Evolutionary conservation across 192 early-diverging fungal genomes (phyloP), one percentile per base, ranked within the genome.

Genomic region (Jimgerdemannia flammicorona): DNA sequence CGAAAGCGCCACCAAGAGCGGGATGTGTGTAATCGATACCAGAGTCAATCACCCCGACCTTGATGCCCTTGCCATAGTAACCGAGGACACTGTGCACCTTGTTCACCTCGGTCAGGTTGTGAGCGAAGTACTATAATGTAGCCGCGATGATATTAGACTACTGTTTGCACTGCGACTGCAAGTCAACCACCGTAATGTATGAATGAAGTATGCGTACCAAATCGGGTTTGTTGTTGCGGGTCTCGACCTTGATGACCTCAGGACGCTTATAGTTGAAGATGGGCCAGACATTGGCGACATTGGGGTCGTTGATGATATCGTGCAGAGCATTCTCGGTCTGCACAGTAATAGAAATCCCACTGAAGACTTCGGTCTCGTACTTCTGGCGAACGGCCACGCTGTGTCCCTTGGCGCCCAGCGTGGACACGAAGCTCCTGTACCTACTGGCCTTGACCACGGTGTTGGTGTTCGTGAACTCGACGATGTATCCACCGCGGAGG

Each of bases 11-110:
- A 49, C 93, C 91, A 17, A 92, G 83, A 41, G 90, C 88, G 7
- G 87, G 87, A 70, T 93, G 91, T 8, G 29, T 82, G 72, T 91
- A 90, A 73, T 91, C 89, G n/a, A 91, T 81, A 78, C 92, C 91
- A 18, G 84, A 87, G 80, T 93, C 92, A 40, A 93, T 72, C 70
- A 94, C 78, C 69, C 90, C 91, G 63, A 94, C 84, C 49, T 84
- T 85, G 70, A 94, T 72, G 9, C 90, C 91, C 75, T 86, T 85
- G 17, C 92, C 92, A 18, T 77, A 80, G 68, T 88, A 76, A 7
- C 83, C 86, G 67, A 89, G 79, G 4, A 85, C 74, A 6, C 77
- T 72, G 18, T 86, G 87, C 3, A 84, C 84, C 63, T 59, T 66
- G 43, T 81, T 74, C 1, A 91, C 88, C 7, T 89, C 88, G 4